Evolutionary conservation across 495 filamentous ascomycete species (phyloP), one percentile per base, ranked within the genome.

Genomic region (Daldinia vernicosa): DNA sequence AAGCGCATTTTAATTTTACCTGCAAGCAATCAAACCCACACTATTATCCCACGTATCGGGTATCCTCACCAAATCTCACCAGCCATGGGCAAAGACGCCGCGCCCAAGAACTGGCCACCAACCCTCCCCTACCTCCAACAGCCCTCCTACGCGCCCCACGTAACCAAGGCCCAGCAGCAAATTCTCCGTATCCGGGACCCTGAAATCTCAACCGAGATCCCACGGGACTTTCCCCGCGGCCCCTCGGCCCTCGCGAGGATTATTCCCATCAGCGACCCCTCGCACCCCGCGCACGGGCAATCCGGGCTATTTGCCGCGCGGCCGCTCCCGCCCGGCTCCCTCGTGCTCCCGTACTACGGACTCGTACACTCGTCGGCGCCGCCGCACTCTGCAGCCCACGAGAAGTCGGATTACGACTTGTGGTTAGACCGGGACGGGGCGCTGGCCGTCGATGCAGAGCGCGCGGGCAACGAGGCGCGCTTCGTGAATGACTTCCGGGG

Each of bases 401-500:
- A 81, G 22, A 17, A 53, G 9, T 89, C 85, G 1, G 85, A 92
- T 68, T 93, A 93, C 72, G 91, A 93, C 75, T 80, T 93, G 2
- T 86, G 82, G 72, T 77, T 93, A 0, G 86, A 89, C 73, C 79
- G 85, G 33, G 87, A 89, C 4, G 69, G 72, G 3, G 85, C 83
- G 24, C 76, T 93, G 0, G 89, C 87, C 5, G 83, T 93, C 15
- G 91, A 93, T 74, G 91, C 90, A 3, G 81, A 76, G 6, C 80
- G 75, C 11, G 75, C 74, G 50, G 91, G 91, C 4, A 93, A 91
- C 69, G 91, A 93, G 78, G 89, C 87, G 3, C 78, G 91, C 9
- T 92, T 91, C 75, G 82, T 90, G 33, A 93, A 93, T 71, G 91
- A 93, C 76, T 93, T 91, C 69, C 84, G 91, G 17, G 90, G 91